These are phyloP conservation scores for Citeromyces hawaiiensis DNA, from an alignment of 1,139 yeast species.

Conservation along the genomic window DNA sequence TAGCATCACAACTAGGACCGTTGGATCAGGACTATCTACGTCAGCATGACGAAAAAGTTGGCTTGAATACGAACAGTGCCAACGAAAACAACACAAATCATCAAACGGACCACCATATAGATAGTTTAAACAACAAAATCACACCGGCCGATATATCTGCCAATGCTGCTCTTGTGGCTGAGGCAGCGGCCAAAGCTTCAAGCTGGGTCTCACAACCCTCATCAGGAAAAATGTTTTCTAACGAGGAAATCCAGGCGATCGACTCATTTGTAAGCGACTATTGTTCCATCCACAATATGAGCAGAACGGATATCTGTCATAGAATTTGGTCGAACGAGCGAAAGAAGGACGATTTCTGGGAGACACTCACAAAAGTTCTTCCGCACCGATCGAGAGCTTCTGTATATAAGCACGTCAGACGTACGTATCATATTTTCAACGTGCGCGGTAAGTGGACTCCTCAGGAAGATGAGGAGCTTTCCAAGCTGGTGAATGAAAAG, in stretches of 20 bases:
- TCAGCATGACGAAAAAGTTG: conserved; percentile 11
- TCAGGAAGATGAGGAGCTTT: conserved; percentile 61
- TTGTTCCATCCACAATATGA: conserved; percentile 44
- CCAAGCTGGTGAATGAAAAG: conserved; percentile 46
- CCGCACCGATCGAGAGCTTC: conserved; percentile 83
- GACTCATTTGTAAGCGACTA: conserved; percentile 63
- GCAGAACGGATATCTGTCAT: conserved; percentile 58
- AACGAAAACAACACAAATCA: background rate
- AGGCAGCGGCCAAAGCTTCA: conserved; percentile 20
- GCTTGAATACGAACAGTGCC: conserved; percentile 1
- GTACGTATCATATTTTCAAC: conserved; percentile 77
- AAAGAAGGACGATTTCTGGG: conserved; percentile 85
- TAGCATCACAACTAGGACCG: conserved; percentile 34
- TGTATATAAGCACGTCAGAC: conserved; percentile 80
- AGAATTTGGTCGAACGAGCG: conserved; percentile 84
- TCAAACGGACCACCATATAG: background rate
- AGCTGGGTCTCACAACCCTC: conserved; percentile 11
- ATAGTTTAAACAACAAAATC: conserved; percentile 1
- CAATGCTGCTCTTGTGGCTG: conserved; percentile 17
- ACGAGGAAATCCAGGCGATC: conserved; percentile 55
- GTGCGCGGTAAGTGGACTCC: conserved; percentile 83
- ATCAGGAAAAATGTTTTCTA: conserved; percentile 36
- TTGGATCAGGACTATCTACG: conserved; percentile 24
- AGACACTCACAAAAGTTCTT: conserved; percentile 55
- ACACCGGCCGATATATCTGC: background rate